Evolutionary conservation across 306 rosid species (phyloP), one percentile per base, ranked within the genome.

Genomic region (Oxytropis ochrocephala): DNA sequence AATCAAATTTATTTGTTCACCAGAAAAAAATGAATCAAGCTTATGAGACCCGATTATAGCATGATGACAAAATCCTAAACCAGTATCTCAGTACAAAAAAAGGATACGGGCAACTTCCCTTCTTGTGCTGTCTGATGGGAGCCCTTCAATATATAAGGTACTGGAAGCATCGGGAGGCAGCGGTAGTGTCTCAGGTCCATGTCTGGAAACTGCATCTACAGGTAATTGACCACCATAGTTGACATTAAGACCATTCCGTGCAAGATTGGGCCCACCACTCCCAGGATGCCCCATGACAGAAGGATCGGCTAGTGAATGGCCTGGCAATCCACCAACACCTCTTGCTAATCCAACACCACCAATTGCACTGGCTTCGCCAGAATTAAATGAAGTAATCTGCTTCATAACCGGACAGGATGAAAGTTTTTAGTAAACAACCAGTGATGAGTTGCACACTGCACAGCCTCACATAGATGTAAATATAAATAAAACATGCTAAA

Each of bases 71-170:
- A 72, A 78, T 6, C 73, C 62, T 13, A 50, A 43, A 27, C 48
- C 27, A 77, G 65, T 55, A 21, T 77, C 58, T 14, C 57, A 56
- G 36, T 30, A 61, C 47, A 17, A 68, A 74, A 88, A 89, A 89
- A 89, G 88, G 97, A 91, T 88, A 91, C 91, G 90, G 14, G 97
- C 89, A 73, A 91, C 97, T 81, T 91, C 97, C 72, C 97, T 82
- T 79, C 72, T 85, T 4, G 91, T 74, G 85, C 91, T 74, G 80
- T 91, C 96, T 54, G 92, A 58, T 50, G 95, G 97, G 74, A 88
- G 97, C 38, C 97, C 95, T 86, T 91, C 95, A 81, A 88, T 90
- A 79, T 91, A 91, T 64, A 91, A 81, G 59, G 97, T 91, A 78
- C 79, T 85, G 42, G 97, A 81, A 55, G 96, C 96, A 80, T 88